These are phyloP conservation scores for Metschnikowia bowlesiae DNA, from an alignment of 805 yeast genomes.

Conservation along the genomic window DNA sequence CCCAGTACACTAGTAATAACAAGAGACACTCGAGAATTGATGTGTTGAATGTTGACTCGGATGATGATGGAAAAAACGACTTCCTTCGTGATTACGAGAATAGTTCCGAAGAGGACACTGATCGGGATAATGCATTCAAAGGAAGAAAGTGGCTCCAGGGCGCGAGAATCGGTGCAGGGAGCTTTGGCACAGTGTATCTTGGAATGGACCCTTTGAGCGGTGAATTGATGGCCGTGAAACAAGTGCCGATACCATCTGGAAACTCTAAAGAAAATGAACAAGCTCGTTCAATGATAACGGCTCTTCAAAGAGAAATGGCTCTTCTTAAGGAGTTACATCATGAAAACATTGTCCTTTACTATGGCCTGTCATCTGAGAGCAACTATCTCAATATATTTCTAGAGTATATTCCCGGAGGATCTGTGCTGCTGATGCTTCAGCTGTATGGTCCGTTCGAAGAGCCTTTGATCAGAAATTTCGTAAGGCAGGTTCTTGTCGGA, in stretches of 20 bases:
- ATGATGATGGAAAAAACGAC: conserved; percentile 12
- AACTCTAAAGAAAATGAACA: conserved; percentile 26
- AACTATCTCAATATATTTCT: conserved; percentile 69
- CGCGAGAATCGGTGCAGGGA: conserved; percentile 88
- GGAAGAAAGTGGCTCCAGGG: conserved; percentile 79
- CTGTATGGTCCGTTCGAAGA: conserved; percentile 81
- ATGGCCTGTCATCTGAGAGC: conserved; percentile 80
- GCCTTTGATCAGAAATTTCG: conserved; percentile 64
- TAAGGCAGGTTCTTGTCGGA: conserved; percentile 73
- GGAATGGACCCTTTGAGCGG: conserved; percentile 93
- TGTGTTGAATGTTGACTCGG: conserved; percentile 16
- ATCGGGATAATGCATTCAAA: conserved; percentile 23
- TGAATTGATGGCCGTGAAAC: conserved; percentile 95
- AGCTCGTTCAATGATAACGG: conserved; percentile 60
- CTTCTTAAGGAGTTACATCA: conserved; percentile 77
- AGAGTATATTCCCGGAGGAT: conserved; percentile 42
- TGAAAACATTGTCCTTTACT: conserved; percentile 86
- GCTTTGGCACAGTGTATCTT: conserved; percentile 88
- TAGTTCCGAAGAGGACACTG: conserved; percentile 30
- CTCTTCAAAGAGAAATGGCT: conserved; percentile 76
- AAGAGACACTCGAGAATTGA: conserved; percentile 45
- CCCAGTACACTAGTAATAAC: conserved; percentile 17
- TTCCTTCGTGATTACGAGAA: conserved; percentile 22
- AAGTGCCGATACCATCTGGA: conserved; percentile 64
- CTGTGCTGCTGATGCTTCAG: conserved; percentile 58